Base-by-base conservation (phyloP, 106 monocot species). In the Cymbidium sinense region DNA sequence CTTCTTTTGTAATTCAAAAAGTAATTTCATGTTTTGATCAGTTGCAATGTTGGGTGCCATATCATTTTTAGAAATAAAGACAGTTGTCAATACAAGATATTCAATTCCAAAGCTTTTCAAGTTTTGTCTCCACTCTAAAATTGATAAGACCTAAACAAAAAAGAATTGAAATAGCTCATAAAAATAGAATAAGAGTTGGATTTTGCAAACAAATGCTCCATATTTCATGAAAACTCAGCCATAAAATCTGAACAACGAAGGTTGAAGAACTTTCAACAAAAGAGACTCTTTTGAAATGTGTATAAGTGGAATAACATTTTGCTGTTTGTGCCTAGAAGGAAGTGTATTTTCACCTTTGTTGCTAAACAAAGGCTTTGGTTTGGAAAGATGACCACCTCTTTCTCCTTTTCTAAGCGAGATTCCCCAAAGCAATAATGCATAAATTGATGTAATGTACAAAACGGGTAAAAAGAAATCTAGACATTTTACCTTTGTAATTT, bases 1-100 rank as follows among this genome's bases (percentile, higher is more conserved):
- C 96, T 92, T 98, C 75, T 98, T 92, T 77, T 98, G 94, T 87
- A n/a, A n/a, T n/a, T n/a, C n/a, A n/a, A n/a, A n/a, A n/a, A n/a
- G n/a, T n/a, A n/a, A n/a, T n/a, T n/a, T 81, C 21, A 98, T 88
- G 77, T 92, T 94, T 67, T 88, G 58, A 7, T 94, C 92, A 11
- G 89, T 86, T 28, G 94, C 81, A 83, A 98, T 90, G 76, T 65
- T 82, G 27, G 89, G 85, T 78, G 83, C 34, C 73, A 79, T 82
- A 23, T 70, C 86, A 65, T 76, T 52, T 31, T 86, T 81, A 43
- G 85, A 81, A 80, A 9, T 73, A 34, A 90, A 77, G 81, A 79
- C 23, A 21, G 91, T 90, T 43, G 90, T 82, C 54, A 98, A 71
- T 39, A 98, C 87, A 74, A 98, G 85, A n/a, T n/a, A n/a, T n/a